Percentiles rank a stretch among this genome's conserved stretches.
Conservation (phyloP, 257 asterid genomes). For the Nicotiana paniculata region DNA sequence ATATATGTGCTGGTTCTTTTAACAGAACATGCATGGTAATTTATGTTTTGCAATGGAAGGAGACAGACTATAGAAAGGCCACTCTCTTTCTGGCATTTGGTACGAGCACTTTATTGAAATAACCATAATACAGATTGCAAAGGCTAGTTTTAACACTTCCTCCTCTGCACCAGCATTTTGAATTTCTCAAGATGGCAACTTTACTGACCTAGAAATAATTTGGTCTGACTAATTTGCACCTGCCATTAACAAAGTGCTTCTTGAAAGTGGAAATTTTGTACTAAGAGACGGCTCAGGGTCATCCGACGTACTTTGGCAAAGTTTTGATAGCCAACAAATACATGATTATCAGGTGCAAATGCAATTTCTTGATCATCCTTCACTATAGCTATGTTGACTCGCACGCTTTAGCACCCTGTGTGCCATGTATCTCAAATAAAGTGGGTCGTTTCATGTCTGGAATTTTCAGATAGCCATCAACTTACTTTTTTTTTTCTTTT, state of each 20-base stretch:
- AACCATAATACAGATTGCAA: constrained; percentile 29
- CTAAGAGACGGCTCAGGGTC: constrained; percentile 18
- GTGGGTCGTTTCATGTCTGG: constrained; percentile 14
- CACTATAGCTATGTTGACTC: neutral
- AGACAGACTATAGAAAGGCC: constrained; percentile 19
- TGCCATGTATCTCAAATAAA: neutral
- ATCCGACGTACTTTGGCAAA: constrained; percentile 22
- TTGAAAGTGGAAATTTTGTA: constrained; percentile 30
- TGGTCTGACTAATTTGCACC: constrained; percentile 27
- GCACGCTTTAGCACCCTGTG: constrained; percentile 12
- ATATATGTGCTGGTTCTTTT: no score
- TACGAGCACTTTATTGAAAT: constrained; percentile 17
- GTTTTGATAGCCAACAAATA: constrained; percentile 35
- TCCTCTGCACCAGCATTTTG: neutral
- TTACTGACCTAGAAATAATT: constrained; percentile 10
- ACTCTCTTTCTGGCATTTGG: constrained; percentile 34
- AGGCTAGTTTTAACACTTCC: neutral
- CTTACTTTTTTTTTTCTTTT: neutral
- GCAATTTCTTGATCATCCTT: constrained; percentile 23
- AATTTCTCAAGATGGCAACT: constrained; percentile 20
- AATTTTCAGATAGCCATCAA: constrained; percentile 15
- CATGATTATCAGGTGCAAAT: constrained; percentile 32
- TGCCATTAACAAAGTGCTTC: constrained; percentile 15
- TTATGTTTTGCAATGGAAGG: constrained; percentile 13
- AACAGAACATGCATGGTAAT: neutral